A percentile compares a stretch with the other conserved stretches of the same genome.
Conservation (phyloP, 2,329 filamentous ascomycete genomes). For the Cephalotrichum gorgonifer region DNA sequence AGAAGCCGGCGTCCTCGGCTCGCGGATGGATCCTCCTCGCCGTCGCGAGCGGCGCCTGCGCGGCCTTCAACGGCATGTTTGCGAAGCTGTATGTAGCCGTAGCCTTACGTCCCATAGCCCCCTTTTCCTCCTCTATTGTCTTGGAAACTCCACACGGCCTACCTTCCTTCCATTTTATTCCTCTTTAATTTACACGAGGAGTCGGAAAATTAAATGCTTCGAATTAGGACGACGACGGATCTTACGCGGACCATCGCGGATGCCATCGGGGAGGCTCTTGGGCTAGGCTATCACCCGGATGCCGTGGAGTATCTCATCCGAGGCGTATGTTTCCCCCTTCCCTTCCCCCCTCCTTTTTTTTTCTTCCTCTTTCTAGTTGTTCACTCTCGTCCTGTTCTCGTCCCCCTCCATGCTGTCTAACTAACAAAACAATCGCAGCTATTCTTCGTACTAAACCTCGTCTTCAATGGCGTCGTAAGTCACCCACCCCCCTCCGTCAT, state of each 20-base stretch:
- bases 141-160: too few species aligned
- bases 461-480: constrained; percentile 61
- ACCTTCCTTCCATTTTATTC: not conserved
- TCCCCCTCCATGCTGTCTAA: too few species aligned
- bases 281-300: constrained; percentile 27
- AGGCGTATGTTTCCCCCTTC: constrained; percentile 27
- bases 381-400: too few species aligned
- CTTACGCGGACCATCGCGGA: constrained; percentile 39
- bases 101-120: too few species aligned
- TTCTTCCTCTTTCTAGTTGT: not conserved
- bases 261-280: constrained; percentile 31
- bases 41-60: constrained; percentile 64
- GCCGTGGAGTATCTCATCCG: constrained; percentile 38
- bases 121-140: not conserved
- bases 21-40: constrained; percentile 54
- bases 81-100: constrained; percentile 66
- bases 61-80: constrained; percentile 74
- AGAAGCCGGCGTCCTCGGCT: not conserved
- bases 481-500: constrained; percentile 1
- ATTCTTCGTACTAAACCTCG: constrained; percentile 66
- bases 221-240: constrained; percentile 41
- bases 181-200: not conserved
- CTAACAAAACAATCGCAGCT: too few species aligned
- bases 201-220: not conserved
- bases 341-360: not conserved